phyloP scores from a whole-genome alignment of 345 rosid genomes.

The Sapria himalayana region DNA sequence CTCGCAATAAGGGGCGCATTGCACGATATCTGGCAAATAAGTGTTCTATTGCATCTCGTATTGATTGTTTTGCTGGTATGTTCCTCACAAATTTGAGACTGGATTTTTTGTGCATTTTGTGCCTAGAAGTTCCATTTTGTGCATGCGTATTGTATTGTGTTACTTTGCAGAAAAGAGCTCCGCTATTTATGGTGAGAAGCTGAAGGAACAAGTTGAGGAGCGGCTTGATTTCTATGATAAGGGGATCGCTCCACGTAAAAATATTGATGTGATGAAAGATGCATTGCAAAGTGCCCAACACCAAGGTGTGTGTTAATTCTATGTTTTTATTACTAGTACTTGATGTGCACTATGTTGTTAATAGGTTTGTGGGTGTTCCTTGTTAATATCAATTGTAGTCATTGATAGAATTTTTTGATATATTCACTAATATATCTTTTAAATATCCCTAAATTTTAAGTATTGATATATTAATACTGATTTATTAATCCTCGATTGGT shows the following conservation, averaged over 20 bases:
- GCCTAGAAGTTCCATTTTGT: too few relatives aligned
- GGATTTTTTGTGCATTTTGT: too few relatives aligned
- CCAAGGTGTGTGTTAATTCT: conserved; percentile 34
- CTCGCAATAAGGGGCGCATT: conserved; percentile 86
- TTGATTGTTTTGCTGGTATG: conserved; percentile 82
- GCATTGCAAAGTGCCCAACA: conserved; percentile 30
- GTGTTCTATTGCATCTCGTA: conserved; percentile 85
- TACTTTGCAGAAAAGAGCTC: conserved; percentile 28
- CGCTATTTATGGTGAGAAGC: conserved; percentile 67
- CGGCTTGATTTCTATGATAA: conserved; percentile 79
- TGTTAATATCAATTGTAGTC: too few relatives aligned
- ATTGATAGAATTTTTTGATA: too few relatives aligned
- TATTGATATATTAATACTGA: too few relatives aligned
- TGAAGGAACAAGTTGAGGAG: conserved; percentile 88
- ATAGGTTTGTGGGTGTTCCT: too few relatives aligned
- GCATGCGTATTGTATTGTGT: neutral
- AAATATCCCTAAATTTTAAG: too few relatives aligned
- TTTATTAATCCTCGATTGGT: too few relatives aligned
- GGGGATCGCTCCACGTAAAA: conserved; percentile 90
- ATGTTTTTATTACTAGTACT: too few relatives aligned
- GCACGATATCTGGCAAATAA: conserved; percentile 93
- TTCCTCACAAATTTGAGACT: too few relatives aligned
- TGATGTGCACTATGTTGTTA: too few relatives aligned
- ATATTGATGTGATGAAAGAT: conserved; percentile 81
- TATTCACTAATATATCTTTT: too few relatives aligned